Evolutionary conservation across 1,284 basidiomycete species (phyloP), one percentile per base, ranked within the genome.

Genomic region (Fistulinella staudtii): DNA sequence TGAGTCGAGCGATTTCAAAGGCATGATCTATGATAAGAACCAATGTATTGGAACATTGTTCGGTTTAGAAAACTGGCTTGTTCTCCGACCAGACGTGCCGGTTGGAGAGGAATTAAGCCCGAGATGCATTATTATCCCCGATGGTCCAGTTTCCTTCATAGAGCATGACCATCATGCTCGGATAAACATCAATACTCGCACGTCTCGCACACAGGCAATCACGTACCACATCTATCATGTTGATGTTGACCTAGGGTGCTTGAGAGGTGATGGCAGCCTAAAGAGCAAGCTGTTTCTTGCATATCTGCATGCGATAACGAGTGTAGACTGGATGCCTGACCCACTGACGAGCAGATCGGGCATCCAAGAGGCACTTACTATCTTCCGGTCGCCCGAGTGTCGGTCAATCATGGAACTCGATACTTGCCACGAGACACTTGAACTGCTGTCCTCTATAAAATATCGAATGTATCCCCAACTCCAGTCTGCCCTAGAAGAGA

Each of bases 281-380:
- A 17, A 15, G 15, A 25, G n/a, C 36, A 36, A 25, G 15, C 9
- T 25, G 10, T 36, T 24, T 17, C 36, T 36, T 18, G 36, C 36
- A 5, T 11, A 24, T 10, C 10, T 36, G 22, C 36, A 36, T 36
- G 23, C 23, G 9, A 38, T 73, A 5, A 76, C 71, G 0, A 68
- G 68, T 27, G 10, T 36, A 11, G 23, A 36, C 9, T 36, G 53
- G 51, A 3, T 64, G 64, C 23, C 66, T 5, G 77, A 79, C 52
- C 71, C 71, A 1, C 57, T 79, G 6, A 73, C 71, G 0, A 54
- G 65, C 8, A 67, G 61, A 24, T 71, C 69, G 0, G 76, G 77
- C 5, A 71, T 67, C 2, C 69, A 75, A 41, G 70, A 77, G 40
- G 76, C 75, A 1, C 48, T 77, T 10, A 51, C 57, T 25, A 54